Evolutionary conservation across 2,329 filamentous ascomycete species (phyloP), one percentile per base, ranked within the genome.

Genomic region (Penicillium sp.): DNA sequence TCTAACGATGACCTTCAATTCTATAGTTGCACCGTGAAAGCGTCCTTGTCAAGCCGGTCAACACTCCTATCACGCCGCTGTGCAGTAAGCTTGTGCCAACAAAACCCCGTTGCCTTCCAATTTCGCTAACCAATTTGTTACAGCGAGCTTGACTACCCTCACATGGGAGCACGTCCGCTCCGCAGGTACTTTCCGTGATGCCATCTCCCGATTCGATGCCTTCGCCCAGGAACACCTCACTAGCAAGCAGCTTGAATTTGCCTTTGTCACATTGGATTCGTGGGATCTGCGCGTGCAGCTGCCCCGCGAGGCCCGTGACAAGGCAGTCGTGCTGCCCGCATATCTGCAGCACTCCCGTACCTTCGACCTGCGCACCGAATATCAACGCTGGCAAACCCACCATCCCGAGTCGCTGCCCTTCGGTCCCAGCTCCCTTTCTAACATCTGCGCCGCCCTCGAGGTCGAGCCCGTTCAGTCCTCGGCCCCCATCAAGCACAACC

Each of bases 131-230:
- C 51, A 52, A 61, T 58, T 56, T 54, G 50, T 72, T 72, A 53
- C 56, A 96, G 92, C 94, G 71, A 96, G 92, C 79, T 81, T 99
- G 73, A 99, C 94, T 42, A 99, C 94, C 62, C 81, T 99, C 67
- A 97, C 94, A 49, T 99, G 94, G 94, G 94, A 99, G 75, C 93
- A 99, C 79, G 94, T 99, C 72, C 89, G 93, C 72, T 95, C 93
- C 74, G 93, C 94, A 72, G 94, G 94, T 63, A 93, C 91, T 63
- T 99, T 97, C 84, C 87, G 93, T 66, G 94, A 97, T 77, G 94
- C 94, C 63, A 88, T 99, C 78, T 90, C 89, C 76, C 89, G 90
- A 65, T 96, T 99, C 77, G 92, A 96, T 75, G 82, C 87, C 59
- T 99, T 96, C 74, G 91, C 91, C 69, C 87, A 88, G 65, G 93